Base-by-base conservation (phyloP, 441 rosid species). In the Erodium chrysanthum region DNA sequence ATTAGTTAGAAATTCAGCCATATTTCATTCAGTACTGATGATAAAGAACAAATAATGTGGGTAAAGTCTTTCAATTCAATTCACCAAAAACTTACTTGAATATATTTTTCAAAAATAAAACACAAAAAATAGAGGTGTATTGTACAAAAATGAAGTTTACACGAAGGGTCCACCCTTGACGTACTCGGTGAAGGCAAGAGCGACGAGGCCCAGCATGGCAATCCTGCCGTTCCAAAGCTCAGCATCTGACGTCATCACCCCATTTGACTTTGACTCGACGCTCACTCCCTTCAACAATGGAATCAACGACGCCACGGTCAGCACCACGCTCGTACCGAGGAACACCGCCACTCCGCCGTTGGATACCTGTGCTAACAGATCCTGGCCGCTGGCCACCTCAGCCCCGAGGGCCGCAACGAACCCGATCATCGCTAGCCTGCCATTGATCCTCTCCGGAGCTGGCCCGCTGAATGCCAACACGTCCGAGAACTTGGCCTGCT, bases 401-500 rank as follows among this genome's bases (percentile, higher is more conserved):
- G 85, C 81, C 3, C 84, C 91, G 40, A 92, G 0, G 2, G 29
- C 29, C 29, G 29, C 29, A 1, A 25, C 29, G 29, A 25, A 25
- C 3, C 29, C 29, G 29, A 87, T 73, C 97, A 91, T 88, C 3
- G 97, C 97, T n/a, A 91, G 77, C 61, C 96, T 81, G 0, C 97
- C 93, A 65, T 91, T 91, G 18, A 91, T 88, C 71, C 96, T 87
- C 80, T 91, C 97, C 17, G 96, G 97, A 4, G 89, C 96, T 4
- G 97, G 96, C 25, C 96, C 97, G 23, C 90, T 77, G 52, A 88
- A 91, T 5, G 97, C 97, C 14, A 91, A 71, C 63, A 88, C 68
- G 22, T 91, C 97, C 0, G 80, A 64, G 70, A 87, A 83, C 27
- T 79, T 85, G 0, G 89, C 84, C 80, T 86, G 85, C 61, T 78